Evolutionary conservation across 169 alveolate genomes (phyloP), one percentile per base, ranked within the genome.

Genomic region (Plasmodium fragile): DNA sequence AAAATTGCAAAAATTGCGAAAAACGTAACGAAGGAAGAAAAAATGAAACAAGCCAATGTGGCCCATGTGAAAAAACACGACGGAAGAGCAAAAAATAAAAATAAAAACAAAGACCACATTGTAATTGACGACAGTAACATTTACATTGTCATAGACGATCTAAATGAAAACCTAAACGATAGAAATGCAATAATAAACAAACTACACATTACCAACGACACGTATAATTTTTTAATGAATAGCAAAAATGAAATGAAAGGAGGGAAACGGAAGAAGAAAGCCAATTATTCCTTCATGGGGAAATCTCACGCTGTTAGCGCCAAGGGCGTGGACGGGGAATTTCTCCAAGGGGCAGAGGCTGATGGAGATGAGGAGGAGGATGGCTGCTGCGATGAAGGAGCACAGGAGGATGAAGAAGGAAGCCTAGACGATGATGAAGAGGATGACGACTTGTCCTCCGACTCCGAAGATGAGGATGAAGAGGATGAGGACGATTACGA

Each of bases 61-160:
- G 13, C 36, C 7, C 18, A 78, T 18, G 7, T 41, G 43, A 39
- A 78, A 28, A 25, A 39, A n/a, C 22, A 8, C 53, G n/a, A 18
- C 4, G 49, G 28, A 13, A n/a, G 32, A 1, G n/a, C 28, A 2
- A 39, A 22, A 10, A 69, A n/a, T 22, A 82, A 82, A 25, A 59
- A 55, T 52, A 52, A 34, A 16, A 59, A 34, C 4, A 59, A 81
- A 55, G 90, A 81, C 6, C 75, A 34, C 39, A 53, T 81, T 0
- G 75, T 16, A 16, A 81, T 81, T 18, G 90, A 81, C 70, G 78
- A 81, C 13, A 81, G 80, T 55, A 81, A 81, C 22, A 81, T 81
- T 32, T 81, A 81, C 78, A 59, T 81, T 5, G 59, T 81, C 5
- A 81, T 81, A 28, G 79, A 81, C 41, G 55, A 41, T 3, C 28